Conservation (phyloP, 2,329 filamentous ascomycete genomes). For the Simplicillium aogashimaense region DNA sequence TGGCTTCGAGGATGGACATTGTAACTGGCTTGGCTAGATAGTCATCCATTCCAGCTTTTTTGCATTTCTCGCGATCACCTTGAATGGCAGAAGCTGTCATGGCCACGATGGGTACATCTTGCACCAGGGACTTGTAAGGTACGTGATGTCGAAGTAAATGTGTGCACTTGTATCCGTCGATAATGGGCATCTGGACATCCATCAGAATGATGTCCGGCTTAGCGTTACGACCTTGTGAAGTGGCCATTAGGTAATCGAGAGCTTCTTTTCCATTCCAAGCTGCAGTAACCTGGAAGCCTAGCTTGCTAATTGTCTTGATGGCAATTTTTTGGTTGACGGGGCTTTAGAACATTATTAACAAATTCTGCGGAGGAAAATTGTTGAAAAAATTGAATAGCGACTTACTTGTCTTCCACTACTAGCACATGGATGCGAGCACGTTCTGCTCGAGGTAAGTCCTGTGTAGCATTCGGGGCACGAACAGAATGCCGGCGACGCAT, state of each 20-base stretch:
- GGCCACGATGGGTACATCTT: slow-evolving; percentile 64
- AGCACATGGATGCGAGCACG: slow-evolving; percentile 58
- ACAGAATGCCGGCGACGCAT: slow-evolving; percentile 21
- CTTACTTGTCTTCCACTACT: slow-evolving; percentile 79
- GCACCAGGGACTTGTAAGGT: slow-evolving; percentile 50
- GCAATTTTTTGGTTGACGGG: slow-evolving; percentile 69
- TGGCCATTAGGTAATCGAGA: slow-evolving; percentile 57
- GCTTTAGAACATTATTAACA: no score
- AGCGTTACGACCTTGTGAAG: slow-evolving; percentile 35
- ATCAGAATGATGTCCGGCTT: slow-evolving; percentile 69
- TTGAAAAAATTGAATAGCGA: no score
- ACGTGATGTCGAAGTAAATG: slow-evolving; percentile 60
- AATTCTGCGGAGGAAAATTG: no score
- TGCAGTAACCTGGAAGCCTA: slow-evolving; percentile 61
- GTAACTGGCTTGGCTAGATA: slow-evolving; percentile 67
- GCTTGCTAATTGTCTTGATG: slow-evolving; percentile 61
- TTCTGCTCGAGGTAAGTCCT: slow-evolving; percentile 44
- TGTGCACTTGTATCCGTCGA: slow-evolving; percentile 71
- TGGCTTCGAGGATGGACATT: slow-evolving; percentile 55
- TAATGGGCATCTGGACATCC: slow-evolving; percentile 68
- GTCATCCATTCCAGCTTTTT: slow-evolving; percentile 66
- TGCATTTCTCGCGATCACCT: slow-evolving; percentile 66
- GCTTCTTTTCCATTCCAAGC: slow-evolving; percentile 74
- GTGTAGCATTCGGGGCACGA: slow-evolving; percentile 26
- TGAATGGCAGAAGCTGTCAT: slow-evolving; percentile 75